Base-by-base conservation (phyloP, 2,329 filamentous ascomycete genomes). In the Diplocarpon rosae region DNA sequence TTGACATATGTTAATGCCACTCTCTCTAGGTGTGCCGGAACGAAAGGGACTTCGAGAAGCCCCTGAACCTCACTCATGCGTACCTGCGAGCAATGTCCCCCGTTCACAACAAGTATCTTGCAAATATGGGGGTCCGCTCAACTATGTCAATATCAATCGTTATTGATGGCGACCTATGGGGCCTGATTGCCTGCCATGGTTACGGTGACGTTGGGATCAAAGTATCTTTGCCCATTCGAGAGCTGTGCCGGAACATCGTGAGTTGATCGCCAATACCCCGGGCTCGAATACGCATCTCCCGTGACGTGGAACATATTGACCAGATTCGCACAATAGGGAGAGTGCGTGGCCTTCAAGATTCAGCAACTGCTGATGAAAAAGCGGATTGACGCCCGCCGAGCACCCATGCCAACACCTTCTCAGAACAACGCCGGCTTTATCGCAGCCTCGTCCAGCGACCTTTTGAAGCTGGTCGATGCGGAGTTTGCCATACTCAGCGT, bases 141-240 rank as follows among this genome's bases (percentile, higher is more conserved):
- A 92, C 86, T 50, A 93, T 94, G 85, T 94, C 87, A 0, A 86
- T 94, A 48, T 92, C 86, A 1, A 84, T 93, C 57, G 90, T 86
- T 47, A 83, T 84, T 0, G 89, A 92, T 55, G 71, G 75, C 52
- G 83, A 92, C 54, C 66, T 94, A 0, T 95, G 88, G 88, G 88
- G 88, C 0, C 66, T 94, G 17, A 86, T 95, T 28, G 80, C 85
- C 2, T 94, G 86, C 50, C 87, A 94, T 59, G 76, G 80, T 0
- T 93, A 93, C 56, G 87, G 83, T 0, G 50, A 64, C 5, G 71
- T 72, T 29, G 86, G 85, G 3, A 92, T 92, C 84, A 74, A 87
- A 14, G 85, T 94, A 0, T 84, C 85, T 0, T 93, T 94, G 56
- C 86, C 87, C 0, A 86, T 93, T 38, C 76, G 87, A 13, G 93